Base-by-base conservation (phyloP, 495 filamentous ascomycete genomes). In the Clavariopsis aquatica region DNA sequence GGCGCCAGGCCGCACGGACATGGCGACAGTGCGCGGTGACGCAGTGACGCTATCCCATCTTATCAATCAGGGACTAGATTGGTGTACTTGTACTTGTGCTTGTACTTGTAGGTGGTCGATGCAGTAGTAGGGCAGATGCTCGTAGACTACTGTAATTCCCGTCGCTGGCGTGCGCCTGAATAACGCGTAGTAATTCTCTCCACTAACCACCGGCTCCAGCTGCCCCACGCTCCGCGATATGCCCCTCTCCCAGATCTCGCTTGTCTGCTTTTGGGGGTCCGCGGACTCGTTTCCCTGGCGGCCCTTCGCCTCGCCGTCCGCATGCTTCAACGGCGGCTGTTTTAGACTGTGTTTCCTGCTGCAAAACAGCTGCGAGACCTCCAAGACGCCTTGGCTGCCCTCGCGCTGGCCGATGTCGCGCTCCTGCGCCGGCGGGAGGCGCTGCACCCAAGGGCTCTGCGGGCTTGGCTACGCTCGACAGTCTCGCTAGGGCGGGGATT, bases 191-290 rank as follows among this genome's bases (percentile, higher is more conserved):
- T 62, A 67, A 62, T 67, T 17, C 52, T 6, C 52, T 62, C 41
- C 64, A 52, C 51, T 56, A 67, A 67, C 58, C 52, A 15, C 58
- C 52, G 64, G 64, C 57, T 67, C 51, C 29, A 49, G 19, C 4
- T 62, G 43, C 64, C 62, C 62, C 64, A 62, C 64, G 64, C 57
- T 26, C 34, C 49, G 5, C 49, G 64, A 66, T 57, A 66, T 20
- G 23, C 28, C 41, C 27, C 5, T 23, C 6, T 27, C 24, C 60
- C 52, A 20, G 52, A 49, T 49, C n/a, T 49, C 41, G n/a, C 41
- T 57, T 52, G 45, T 13, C 53, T 45, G 22, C 41, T 36, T 65
- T 43, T 6, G 34, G 62, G 38, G 13, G 5, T 23, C 51, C 60
- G 38, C 51, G 23, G 12, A 41, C 23, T 19, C 54, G 19, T 10